phyloP scores from a whole-genome alignment of 2,329 filamentous ascomycete genomes.

The Hirsutella thompsonii region DNA sequence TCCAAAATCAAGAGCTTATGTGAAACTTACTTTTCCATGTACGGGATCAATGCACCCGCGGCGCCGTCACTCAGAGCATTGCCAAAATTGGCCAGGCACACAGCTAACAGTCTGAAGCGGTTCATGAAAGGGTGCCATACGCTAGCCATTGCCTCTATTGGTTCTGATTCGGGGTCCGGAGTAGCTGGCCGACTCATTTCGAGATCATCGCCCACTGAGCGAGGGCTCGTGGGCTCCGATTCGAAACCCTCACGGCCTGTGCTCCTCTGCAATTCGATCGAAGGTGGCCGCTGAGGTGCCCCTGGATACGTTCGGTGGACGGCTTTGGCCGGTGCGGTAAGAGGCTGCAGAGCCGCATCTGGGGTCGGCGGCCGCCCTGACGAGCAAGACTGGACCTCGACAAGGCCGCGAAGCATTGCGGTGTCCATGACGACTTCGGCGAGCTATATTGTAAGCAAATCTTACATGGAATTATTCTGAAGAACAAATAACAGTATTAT shows the following conservation, averaged over 20 bases:
- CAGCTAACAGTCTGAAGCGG: constrained; percentile 51
- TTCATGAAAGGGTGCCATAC: constrained; percentile 54
- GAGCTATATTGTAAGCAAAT: too few species aligned
- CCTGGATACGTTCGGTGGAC: constrained; percentile 26
- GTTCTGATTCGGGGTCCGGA: constrained; percentile 22
- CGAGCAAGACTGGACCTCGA: constrained; percentile 16
- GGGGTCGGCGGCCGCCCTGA: constrained; percentile 5
- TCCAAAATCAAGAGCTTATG: background rate
- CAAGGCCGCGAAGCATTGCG: constrained; percentile 17
- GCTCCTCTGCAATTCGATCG: constrained; percentile 16
- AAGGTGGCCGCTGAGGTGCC: constrained; percentile 17
- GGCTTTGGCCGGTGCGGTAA: constrained; percentile 19
- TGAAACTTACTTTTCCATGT: constrained; percentile 49
- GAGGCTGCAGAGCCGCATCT: constrained; percentile 10
- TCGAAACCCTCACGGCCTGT: constrained; percentile 2
- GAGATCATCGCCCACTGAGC: constrained; percentile 18
- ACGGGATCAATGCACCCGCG: constrained; percentile 67
- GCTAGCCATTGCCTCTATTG: constrained; percentile 37
- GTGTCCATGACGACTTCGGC: too few species aligned
- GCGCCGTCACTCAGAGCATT: constrained; percentile 65
- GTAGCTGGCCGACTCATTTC: constrained; percentile 42
- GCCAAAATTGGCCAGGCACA: constrained; percentile 52
- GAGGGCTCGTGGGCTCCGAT: constrained; percentile 5
- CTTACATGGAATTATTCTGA: too few species aligned
- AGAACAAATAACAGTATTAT: too few species aligned